These are phyloP conservation scores for Paramarasmius palmivorus DNA, from an alignment of 1,284 basidiomycete species.

Conservation along the genomic window DNA sequence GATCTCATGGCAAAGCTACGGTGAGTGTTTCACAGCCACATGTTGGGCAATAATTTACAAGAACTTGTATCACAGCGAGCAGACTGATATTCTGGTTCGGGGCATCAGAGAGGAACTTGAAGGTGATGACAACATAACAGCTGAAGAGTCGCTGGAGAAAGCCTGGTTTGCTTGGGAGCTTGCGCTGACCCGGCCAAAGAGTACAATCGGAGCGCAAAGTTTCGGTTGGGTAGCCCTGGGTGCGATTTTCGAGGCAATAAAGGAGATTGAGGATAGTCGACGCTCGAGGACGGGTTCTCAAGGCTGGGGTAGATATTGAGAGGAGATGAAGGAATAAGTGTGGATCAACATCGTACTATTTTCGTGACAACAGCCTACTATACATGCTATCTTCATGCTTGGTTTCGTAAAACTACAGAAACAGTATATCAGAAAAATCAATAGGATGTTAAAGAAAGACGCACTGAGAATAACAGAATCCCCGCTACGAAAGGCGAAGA, in stretches of 20 bases:
- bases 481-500: conserved; percentile 53
- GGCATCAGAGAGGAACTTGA: conserved; percentile 45
- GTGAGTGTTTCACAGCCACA: too few species aligned
- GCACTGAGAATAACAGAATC: conserved; percentile 94
- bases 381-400: conserved; percentile 54
- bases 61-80: conserved; percentile 30
- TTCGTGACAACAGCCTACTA: not conserved
- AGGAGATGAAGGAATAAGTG: not conserved
- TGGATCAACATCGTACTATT: not conserved
- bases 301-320: conserved; percentile 1
- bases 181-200: conserved; percentile 28
- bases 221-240: conserved; percentile 63
- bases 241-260: conserved; percentile 17
- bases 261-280: conserved; percentile 14
- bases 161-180: conserved; percentile 57
- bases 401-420: conserved; percentile 78
- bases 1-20: too few species aligned
- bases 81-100: conserved; percentile 49
- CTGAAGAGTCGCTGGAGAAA: conserved; percentile 40
- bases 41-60: not conserved
- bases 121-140: conserved; percentile 41
- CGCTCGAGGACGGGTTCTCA: not conserved
- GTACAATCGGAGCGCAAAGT: conserved; percentile 54
- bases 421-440: conserved; percentile 1
- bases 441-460: conserved; percentile 29